Base-by-base conservation (phyloP, 2,329 filamentous ascomycete species). In the Cordyceps javanica region DNA sequence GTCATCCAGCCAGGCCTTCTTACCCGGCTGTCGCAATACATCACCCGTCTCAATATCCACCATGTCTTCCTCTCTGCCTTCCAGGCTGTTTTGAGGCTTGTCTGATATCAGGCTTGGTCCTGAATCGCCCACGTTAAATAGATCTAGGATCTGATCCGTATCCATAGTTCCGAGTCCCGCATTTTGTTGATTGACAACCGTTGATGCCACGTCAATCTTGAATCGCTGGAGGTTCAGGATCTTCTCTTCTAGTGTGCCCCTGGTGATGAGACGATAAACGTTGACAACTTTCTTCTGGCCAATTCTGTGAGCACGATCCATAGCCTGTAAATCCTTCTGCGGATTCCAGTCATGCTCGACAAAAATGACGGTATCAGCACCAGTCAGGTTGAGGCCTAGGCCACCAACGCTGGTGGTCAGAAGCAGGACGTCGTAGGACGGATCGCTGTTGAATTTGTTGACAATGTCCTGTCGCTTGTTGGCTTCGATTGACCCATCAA, bases 231-330 rank as follows among this genome's bases (percentile, higher is more conserved):
- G 86, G 69, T 89, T 96, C 67, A 99, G 77, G 68, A 99, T 99
- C 83, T 99, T 99, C 78, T 99, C 94, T 73, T 99, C 94, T 50
- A 99, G 76, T 2, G 95, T 99, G 61, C 94, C 94, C 64, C 94
- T 84, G 6, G 94, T 99, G 67, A 99, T 94, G 63, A 99, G 81
- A 25, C 94, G 91, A 73, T 99, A 99, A 16, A 99, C 94, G 68
- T 99, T 99, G 65, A 99, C 94, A 38, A 97, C 94, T 82, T 97
- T 99, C 85, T 99, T 99, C 77, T 99, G 94, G 2, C 94, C 94
- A 66, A 99, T 97, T 65, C 94, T 87, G 78, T 99, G 94, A 9
- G 94, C 94, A 60, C 94, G 91, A 70, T 99, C 94, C 94, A 99
- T 99, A 64, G 94, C 94, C 70, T 99, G 94, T 64, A 99, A 84